Evolutionary conservation across 768 basidiomycete species (phyloP), one percentile per base, ranked within the genome.

Genomic region (Mycena galopus): DNA sequence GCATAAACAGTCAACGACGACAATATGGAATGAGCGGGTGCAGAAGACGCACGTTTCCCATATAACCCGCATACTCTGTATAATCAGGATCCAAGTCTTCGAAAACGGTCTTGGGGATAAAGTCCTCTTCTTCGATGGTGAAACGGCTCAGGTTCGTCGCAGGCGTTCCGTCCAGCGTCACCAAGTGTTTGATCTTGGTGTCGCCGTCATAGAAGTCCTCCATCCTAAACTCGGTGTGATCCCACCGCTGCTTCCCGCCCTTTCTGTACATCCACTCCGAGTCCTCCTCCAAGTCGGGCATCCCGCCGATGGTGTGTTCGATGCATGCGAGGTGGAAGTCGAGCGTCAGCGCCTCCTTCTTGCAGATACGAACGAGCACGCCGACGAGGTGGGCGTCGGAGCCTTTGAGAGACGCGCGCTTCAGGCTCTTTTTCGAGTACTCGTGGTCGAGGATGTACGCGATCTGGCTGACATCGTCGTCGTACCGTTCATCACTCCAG

Each of bases 11-110:
- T 61, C 12, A n/a, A 63, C 19, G 4, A 44, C 53, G 56, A 30
- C 7, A 35, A n/a, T n/a, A n/a, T n/a, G n/a, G n/a, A n/a, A n/a
- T 0, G 21, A 6, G 65, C 25, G 14, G 3, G n/a, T 42, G 14
- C 42, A 65, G 35, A 44, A 23, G 42, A 75, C 82, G 57, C 47
- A 86, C 86, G 75, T 86, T 85, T 16, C 82, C 85, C 76, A 79
- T 79, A 72, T 86, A 86, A 27, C 84, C 83, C 61, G 85, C 84
- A 56, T 85, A 86, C 3, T 85, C 79, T 21, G 76, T 74, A 4
- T 82, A 76, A 67, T 86, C 82, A 6, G 84, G 85, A 16, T 67
- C 63, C 8, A 37, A 63, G 30, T 74, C 81, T 35, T 85, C 79
- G 70, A 86, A 85, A 0, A 81, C 76, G 53, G 84, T 69, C 44